phyloP scores from a whole-genome alignment of 495 filamentous ascomycete genomes.

The Penicillium maclennaniae region DNA sequence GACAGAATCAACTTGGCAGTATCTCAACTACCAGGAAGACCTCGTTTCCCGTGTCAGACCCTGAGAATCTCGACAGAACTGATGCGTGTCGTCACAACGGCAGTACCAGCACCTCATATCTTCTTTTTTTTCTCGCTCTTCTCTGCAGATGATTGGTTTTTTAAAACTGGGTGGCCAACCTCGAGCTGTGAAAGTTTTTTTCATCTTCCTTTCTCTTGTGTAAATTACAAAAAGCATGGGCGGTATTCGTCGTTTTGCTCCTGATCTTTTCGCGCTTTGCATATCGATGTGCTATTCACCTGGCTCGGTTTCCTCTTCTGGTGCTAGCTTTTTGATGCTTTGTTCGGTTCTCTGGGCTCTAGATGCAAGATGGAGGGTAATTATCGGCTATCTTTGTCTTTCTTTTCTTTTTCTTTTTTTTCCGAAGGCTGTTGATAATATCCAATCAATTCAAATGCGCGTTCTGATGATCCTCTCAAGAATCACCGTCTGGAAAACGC shows the following conservation, averaged over 20 bases:
- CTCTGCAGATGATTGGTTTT: slow-evolving; percentile 14
- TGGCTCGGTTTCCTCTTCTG: slow-evolving; percentile 17
- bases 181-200: slow-evolving; percentile 12
- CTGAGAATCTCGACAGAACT: slow-evolving; percentile 7
- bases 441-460: slow-evolving; percentile 14
- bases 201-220: slow-evolving; percentile 19
- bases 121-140: background rate
- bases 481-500: background rate
- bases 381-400: slow-evolving; percentile 11
- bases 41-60: background rate
- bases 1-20: background rate
- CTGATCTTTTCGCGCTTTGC: slow-evolving; percentile 20
- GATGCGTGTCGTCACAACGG: slow-evolving; percentile 4
- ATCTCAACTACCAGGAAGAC: background rate
- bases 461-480: background rate
- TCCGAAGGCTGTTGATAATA: slow-evolving; percentile 15
- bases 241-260: slow-evolving; percentile 28
- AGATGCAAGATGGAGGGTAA: slow-evolving; percentile 25
- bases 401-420: slow-evolving; percentile 1
- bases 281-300: slow-evolving; percentile 20
- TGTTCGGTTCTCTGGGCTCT: slow-evolving; percentile 9
- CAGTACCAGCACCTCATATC: background rate
- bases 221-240: slow-evolving; percentile 48
- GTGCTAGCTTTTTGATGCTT: slow-evolving; percentile 13
- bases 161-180: slow-evolving; percentile 14